Conservation (phyloP, 345 rosid genomes). For the Litchi chinensis region DNA sequence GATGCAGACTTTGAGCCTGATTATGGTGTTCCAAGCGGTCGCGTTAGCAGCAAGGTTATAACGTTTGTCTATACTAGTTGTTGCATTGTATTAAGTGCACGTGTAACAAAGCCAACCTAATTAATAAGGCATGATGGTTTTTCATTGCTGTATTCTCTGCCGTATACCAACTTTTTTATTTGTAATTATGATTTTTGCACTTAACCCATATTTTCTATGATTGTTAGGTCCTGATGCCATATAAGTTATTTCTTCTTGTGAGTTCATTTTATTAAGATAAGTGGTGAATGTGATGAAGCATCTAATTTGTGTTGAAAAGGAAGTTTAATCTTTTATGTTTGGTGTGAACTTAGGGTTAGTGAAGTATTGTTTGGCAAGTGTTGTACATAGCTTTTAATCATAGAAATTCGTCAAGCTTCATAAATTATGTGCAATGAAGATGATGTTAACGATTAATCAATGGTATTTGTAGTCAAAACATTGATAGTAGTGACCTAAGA, state of each 20-base stretch:
- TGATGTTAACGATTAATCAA: not conserved
- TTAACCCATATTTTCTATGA: not conserved
- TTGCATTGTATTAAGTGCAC: not conserved
- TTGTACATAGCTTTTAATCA: not conserved
- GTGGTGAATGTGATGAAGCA: not conserved
- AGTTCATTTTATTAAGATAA: not conserved
- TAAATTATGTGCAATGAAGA: not conserved
- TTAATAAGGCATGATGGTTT: slow-evolving; percentile 4
- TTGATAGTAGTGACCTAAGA: not conserved
- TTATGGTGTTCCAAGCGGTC: slow-evolving; percentile 45
- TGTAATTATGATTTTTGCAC: not conserved
- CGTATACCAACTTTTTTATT: not conserved
- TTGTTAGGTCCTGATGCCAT: not conserved
- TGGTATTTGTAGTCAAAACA: not conserved
- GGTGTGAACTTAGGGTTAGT: not conserved
- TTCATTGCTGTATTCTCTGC: too few relatives aligned
- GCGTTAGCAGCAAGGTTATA: slow-evolving; percentile 59
- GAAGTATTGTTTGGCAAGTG: not conserved
- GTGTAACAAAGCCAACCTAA: not conserved
- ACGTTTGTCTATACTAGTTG: slow-evolving; percentile 4
- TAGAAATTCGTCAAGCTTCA: not conserved
- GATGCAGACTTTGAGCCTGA: slow-evolving; percentile 98
- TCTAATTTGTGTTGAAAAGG: not conserved
- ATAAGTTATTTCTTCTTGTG: not conserved
- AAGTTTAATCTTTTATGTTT: not conserved